Base-by-base conservation (phyloP, 305 asterid species). In the Fraxinus paxiana region DNA sequence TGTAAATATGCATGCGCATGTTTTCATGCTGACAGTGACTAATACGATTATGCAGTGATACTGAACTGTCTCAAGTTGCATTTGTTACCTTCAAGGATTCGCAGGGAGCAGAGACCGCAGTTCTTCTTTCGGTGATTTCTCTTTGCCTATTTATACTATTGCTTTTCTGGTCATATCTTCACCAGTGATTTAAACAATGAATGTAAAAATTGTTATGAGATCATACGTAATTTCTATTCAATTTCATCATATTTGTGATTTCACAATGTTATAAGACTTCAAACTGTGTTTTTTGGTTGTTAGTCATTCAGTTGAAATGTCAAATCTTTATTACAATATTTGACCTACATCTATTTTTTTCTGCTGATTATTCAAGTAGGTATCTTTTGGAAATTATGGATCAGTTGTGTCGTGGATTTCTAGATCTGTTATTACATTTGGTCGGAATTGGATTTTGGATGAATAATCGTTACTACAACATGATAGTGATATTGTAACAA, bases 31-130 rank as follows among this genome's bases (percentile, higher is more conserved):
- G 63, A 82, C 51, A 18, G 65, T 28, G 37, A 18, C 18, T 5
- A 31, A 75, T 33, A 43, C 77, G 46, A 63, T 77, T 69, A 15
- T 88, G 84, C 81, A 94, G 97, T 92, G 94, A 90, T 77, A 91
- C 97, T 24, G 96, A 88, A 80, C 86, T 92, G 80, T 90, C 90
- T 65, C 97, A 94, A 85, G 82, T 87, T 86, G 97, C 97, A 77
- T 94, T 80, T 88, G 98, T 94, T 51, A 93, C 97, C 59, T 93
- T 94, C 92, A 93, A 91, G 89, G 98, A 94, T 87, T 81, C 85
- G 6, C 95, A 92, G 86, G 98, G 97, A 83, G 98, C 98, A 67
- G 97, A 94, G 80, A 93, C 98, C 51, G 98, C 98, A 28, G 90
- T 92, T 83, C 98, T 94, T 88, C 98, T 94, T 85, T 93, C 97